phyloP scores from a whole-genome alignment of 345 rosid genomes.

The Heritiera littoralis region DNA sequence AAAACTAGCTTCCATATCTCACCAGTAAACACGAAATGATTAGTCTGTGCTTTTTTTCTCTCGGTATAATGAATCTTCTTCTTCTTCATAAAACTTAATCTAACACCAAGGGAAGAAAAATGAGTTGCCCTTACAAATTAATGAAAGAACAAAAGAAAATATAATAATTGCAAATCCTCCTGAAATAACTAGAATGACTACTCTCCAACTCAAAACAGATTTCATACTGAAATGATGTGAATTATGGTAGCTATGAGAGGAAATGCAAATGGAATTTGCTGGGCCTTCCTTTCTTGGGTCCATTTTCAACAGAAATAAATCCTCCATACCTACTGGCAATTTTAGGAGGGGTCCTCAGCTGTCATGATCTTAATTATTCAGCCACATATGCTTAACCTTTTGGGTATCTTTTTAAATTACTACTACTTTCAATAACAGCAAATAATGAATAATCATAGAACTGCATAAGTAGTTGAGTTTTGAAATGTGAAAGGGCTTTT shows the following conservation, averaged over 20 bases:
- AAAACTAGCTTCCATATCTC: conserved; percentile 22
- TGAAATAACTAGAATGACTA: neutral
- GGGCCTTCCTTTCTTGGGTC: conserved; percentile 1
- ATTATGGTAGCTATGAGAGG: conserved; percentile 12
- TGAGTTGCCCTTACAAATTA: neutral
- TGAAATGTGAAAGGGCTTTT: conserved; percentile 17
- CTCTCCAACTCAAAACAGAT: neutral
- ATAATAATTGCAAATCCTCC: neutral
- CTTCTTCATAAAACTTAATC: neutral
- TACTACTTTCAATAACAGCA: conserved; percentile 8
- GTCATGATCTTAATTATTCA: conserved; percentile 10
- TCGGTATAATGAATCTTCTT: too few species aligned
- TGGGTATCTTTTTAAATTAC: neutral
- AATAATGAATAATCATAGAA: conserved; percentile 17
- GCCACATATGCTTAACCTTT: conserved; percentile 6
- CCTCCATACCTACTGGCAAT: conserved; percentile 8
- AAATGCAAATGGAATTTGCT: neutral
- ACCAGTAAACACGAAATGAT: conserved; percentile 31
- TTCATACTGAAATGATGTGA: conserved; percentile 8
- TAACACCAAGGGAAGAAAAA: neutral
- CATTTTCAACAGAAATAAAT: conserved; percentile 5
- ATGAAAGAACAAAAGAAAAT: neutral
- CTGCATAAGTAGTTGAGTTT: conserved; percentile 25
- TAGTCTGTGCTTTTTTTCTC: conserved; percentile 18
- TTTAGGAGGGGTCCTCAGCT: conserved; percentile 12